Conservation (phyloP, 73 alveolate species). For the Tetrahymena elliotti region DNA sequence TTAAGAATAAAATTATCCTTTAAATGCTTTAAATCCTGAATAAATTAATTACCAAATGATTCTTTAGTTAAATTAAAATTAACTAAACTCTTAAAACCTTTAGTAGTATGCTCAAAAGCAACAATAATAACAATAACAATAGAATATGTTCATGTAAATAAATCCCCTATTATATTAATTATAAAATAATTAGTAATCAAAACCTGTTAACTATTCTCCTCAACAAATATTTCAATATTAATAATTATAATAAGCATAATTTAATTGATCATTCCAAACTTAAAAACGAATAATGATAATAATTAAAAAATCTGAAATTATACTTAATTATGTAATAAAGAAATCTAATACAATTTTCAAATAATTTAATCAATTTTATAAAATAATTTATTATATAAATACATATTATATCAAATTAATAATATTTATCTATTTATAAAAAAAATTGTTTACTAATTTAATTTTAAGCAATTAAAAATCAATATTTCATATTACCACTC, state of each 20-base stretch:
- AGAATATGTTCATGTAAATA: neutral
- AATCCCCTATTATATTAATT: neutral
- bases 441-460: too few relatives aligned
- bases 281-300: neutral
- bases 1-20: neutral
- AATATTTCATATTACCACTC: too few relatives aligned
- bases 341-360: neutral
- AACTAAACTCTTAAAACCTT: neutral
- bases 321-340: too few relatives aligned
- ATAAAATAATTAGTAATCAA: neutral
- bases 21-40: neutral
- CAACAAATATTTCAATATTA: neutral
- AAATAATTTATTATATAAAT: too few relatives aligned
- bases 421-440: too few relatives aligned
- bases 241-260: neutral
- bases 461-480: too few relatives aligned
- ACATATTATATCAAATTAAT: too few relatives aligned
- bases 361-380: too few relatives aligned
- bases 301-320: neutral
- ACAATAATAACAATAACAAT: neutral
- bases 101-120: neutral
- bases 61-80: neutral
- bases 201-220: neutral
- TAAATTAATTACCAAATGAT: too few relatives aligned
- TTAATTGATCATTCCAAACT: neutral